Evolutionary conservation across 1,284 basidiomycete species (phyloP).

Genomic region (Boletus mariae): DNA sequence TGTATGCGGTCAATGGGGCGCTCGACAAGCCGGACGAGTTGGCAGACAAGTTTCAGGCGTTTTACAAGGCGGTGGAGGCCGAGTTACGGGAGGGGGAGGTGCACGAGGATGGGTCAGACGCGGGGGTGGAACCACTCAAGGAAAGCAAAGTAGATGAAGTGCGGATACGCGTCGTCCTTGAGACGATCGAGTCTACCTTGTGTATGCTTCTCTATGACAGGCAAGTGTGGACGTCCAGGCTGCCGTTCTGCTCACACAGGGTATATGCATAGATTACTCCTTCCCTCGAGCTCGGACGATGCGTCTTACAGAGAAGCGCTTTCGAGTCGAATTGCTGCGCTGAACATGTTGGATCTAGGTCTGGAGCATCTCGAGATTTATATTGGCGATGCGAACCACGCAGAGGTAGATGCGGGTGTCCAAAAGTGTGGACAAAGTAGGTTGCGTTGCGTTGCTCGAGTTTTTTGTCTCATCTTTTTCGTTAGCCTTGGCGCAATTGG

Average conservation of each 20-base stretch:
- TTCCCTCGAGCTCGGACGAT: constrained; percentile 71
- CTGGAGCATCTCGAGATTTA: too few relatives aligned
- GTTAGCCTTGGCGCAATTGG: too few relatives aligned
- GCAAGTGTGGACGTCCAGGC: constrained; percentile 4
- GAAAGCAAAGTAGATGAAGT: constrained; percentile 32
- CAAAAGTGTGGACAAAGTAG: too few relatives aligned
- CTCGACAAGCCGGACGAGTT: constrained; percentile 37
- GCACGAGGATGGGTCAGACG: constrained; percentile 13
- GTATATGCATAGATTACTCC: constrained; percentile 48
- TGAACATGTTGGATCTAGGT: too few relatives aligned
- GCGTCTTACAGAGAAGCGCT: constrained; percentile 78
- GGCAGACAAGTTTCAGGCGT: constrained; percentile 65
- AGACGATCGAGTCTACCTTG: constrained; percentile 40
- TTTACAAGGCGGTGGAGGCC: constrained; percentile 62
- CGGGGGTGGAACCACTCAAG: constrained; percentile 18
- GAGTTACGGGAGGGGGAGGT: constrained; percentile 39
- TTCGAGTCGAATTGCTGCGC: too few relatives aligned
- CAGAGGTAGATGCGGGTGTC: too few relatives aligned
- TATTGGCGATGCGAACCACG: too few relatives aligned
- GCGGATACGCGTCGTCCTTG: constrained; percentile 40
- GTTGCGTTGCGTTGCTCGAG: too few relatives aligned
- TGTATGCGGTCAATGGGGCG: too few relatives aligned
- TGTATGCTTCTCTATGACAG: constrained; percentile 69
- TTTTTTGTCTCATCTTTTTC: too few relatives aligned
- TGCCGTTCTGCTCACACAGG: background rate